Conservation (phyloP, 306 rosid species). For the Lathyrus tuberosus region DNA sequence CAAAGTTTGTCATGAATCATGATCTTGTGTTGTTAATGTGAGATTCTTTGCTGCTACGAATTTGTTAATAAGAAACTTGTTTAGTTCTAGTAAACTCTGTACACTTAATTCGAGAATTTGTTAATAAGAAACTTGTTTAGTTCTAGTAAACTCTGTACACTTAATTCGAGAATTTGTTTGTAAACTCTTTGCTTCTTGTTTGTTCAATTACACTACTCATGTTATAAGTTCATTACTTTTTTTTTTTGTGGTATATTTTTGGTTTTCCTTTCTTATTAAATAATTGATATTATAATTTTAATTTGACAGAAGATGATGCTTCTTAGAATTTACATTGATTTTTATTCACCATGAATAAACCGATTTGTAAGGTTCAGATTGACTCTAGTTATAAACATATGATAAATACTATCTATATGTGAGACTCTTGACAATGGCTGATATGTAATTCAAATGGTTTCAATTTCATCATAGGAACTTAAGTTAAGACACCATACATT, state of each 20-base stretch:
- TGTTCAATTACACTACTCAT: background rate
- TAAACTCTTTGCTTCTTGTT: background rate
- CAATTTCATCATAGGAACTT: no score
- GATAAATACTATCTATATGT: no score
- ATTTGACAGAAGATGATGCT: background rate
- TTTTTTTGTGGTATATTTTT: background rate
- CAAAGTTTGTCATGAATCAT: background rate
- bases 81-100: constrained; percentile 5
- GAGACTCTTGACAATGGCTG: no score
- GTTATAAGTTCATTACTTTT: background rate
- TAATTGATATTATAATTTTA: background rate
- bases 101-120: background rate
- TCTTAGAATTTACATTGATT: no score
- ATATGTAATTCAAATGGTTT: background rate
- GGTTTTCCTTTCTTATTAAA: background rate
- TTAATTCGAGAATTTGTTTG: background rate
- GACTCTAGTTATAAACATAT: no score
- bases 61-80: background rate
- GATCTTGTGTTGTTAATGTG: background rate
- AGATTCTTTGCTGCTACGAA: background rate
- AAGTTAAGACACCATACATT: no score
- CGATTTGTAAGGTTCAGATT: no score
- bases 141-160: constrained; percentile 3
- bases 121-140: background rate
- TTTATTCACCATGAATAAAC: no score